Base-by-base conservation (phyloP, 2,329 filamentous ascomycete genomes). In the Aspergillus brunneoviolaceus region DNA sequence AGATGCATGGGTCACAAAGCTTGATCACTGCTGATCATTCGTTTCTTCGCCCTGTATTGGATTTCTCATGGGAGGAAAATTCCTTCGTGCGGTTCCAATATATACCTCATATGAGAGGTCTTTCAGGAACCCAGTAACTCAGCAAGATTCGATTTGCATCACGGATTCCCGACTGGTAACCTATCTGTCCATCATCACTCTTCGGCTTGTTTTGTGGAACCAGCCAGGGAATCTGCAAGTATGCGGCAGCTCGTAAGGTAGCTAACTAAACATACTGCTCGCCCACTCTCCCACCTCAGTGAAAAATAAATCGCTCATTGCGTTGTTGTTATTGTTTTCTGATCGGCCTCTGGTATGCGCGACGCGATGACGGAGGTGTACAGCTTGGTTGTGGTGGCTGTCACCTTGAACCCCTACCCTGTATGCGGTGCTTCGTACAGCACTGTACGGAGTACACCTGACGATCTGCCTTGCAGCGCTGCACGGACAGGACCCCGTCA, bases 1-100 rank as follows among this genome's bases (percentile, higher is more conserved):
- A 47, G 21, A 39, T 49, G 57, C 57, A 62, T 62, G 49, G 57
- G 59, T 57, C 60, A 49, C 47, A 60, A 62, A 60, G 60, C 60
- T 60, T 62, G 53, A 53, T 35, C 42, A 25, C 27, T 39, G 59
- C 55, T 57, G 59, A 60, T 60, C 59, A 31, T 57, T 35, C 23
- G 33, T 16, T 16, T 35, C 42, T 14, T 52, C 52, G 33, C 47
- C 49, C 45, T 55, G 53, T 14, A 55, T 49, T 55, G 25, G 21
- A n/a, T 45, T 9, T 29, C 27, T 9, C 27, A 29, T 29, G 7
- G 27, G 27, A 7, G 27, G 2, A 9, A 29, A 29, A 2, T 9
- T 7, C 27, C 9, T 29, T 29, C 27, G 9, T 29, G 27, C 27
- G 5, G 12, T 45, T 19, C n/a, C 33, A 35, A 35, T 35, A 35